These are phyloP conservation scores for Agroathelia rolfsii DNA, from an alignment of 1,284 basidiomycete genomes.

Conservation along the genomic window DNA sequence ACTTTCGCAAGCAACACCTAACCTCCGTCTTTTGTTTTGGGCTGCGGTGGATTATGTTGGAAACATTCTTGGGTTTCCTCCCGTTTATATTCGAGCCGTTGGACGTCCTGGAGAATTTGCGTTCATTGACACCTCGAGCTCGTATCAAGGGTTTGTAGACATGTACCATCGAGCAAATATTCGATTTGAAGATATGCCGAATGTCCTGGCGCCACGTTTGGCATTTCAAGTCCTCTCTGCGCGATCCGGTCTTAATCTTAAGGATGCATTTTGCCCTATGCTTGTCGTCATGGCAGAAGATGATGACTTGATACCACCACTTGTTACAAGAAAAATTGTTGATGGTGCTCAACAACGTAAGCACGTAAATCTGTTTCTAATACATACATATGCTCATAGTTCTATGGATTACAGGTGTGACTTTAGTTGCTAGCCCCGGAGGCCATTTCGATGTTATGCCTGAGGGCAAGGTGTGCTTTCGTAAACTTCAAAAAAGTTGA, in stretches of 20 bases:
- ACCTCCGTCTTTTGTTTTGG: conserved; percentile 16
- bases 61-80: conserved; percentile 12
- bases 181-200: conserved; percentile 10
- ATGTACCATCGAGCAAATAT: conserved; percentile 11
- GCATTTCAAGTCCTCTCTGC: conserved; percentile 11
- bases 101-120: conserved; percentile 15
- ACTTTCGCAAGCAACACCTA: conserved; percentile 9
- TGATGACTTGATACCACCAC: conserved; percentile 13
- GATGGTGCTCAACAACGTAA: conserved; percentile 9
- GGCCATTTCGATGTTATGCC: conserved; percentile 16
- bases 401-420: conserved; percentile 9
- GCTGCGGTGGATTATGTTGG: conserved; percentile 12
- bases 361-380: conserved; percentile 6
- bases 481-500: not conserved
- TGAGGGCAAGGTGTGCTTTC: conserved; percentile 13
- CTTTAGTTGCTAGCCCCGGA: conserved; percentile 11
- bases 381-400: not conserved
- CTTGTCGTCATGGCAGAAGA: conserved; percentile 12
- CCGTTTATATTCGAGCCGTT: conserved; percentile 14
- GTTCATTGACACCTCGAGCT: conserved; percentile 11
- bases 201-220: conserved; percentile 11
- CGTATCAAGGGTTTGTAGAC: conserved; percentile 8
- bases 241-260: conserved; percentile 11
- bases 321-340: conserved; percentile 10
- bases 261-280: conserved; percentile 8